phyloP scores from a whole-genome alignment of 768 basidiomycete genomes.

The Tulasnella sp. region DNA sequence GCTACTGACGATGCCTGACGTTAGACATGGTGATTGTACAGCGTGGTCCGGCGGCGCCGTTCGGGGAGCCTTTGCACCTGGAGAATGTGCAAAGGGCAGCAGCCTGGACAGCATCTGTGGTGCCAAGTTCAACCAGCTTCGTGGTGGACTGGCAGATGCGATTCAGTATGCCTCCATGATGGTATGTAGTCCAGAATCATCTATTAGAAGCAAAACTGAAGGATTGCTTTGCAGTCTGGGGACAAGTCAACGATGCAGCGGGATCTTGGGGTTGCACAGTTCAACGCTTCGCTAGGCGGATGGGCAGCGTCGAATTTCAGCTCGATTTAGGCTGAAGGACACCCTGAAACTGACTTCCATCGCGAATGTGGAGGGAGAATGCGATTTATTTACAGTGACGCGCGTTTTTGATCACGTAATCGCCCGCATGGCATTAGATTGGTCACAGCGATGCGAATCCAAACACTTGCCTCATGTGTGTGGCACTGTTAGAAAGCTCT shows the following conservation, averaged over 20 bases:
- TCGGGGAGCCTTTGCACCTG: background rate
- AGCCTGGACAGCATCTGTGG: background rate
- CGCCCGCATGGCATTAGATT: no score
- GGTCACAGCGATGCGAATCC: no score
- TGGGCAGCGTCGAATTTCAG: no score
- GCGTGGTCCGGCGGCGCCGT: background rate
- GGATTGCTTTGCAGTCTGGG: background rate
- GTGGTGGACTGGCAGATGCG: background rate
- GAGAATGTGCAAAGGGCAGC: constrained; percentile 1
- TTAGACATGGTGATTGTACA: constrained; percentile 7
- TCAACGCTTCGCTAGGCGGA: background rate
- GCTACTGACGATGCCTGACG: background rate
- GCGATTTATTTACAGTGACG: no score
- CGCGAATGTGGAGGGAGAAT: no score
- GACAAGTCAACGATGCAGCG: background rate
- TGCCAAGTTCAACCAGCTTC: background rate
- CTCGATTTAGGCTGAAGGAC: no score
- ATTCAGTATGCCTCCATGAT: background rate
- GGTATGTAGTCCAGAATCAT: background rate
- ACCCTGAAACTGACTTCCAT: no score
- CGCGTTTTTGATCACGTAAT: no score
- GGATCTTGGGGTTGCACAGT: background rate
- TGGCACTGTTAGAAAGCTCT: no score
- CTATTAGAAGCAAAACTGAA: background rate
- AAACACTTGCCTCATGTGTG: no score